A percentile compares a stretch with the other conserved stretches of the same genome.
Evolutionary conservation across 2,329 filamentous ascomycete species (phyloP).

Genomic region (Aureobasidium sp.): DNA sequence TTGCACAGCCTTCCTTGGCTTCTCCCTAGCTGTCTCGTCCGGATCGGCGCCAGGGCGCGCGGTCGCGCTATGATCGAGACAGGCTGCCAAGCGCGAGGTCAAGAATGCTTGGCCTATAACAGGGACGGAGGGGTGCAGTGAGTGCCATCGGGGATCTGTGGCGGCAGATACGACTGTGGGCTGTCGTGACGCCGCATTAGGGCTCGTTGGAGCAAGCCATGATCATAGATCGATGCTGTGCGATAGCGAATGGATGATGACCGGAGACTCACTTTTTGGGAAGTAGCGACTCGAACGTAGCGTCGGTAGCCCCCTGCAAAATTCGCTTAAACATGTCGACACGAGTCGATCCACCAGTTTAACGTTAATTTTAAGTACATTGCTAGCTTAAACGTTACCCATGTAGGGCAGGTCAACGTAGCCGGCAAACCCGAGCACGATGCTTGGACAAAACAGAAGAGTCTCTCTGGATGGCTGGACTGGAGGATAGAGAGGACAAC

Average conservation of each 20-base stretch:
- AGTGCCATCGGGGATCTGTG: neutral
- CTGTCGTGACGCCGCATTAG: neutral
- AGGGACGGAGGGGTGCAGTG: neutral
- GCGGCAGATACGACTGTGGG: neutral
- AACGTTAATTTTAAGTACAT: slow-evolving; percentile 6
- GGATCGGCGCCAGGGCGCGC: slow-evolving; percentile 1
- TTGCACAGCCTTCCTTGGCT: slow-evolving; percentile 12
- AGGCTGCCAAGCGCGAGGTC: slow-evolving; percentile 10
- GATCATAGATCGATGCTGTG: neutral
- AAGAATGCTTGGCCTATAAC: slow-evolving; percentile 10
- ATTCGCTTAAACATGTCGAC: slow-evolving; percentile 2
- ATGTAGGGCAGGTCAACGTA: neutral
- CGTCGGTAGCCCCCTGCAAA: neutral
- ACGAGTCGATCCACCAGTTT: neutral
- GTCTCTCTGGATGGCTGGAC: neutral
- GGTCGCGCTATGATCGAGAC: slow-evolving; percentile 1
- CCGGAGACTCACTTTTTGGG: neutral
- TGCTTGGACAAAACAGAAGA: neutral
- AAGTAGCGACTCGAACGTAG: neutral
- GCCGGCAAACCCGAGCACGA: neutral
- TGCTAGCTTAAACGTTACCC: neutral
- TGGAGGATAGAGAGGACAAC: neutral
- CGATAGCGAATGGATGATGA: neutral
- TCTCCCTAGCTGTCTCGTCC: neutral
- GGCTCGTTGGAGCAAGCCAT: neutral